These are phyloP conservation scores for Yamadazyma olivae DNA, from an alignment of 805 yeast species.

Conservation along the genomic window DNA sequence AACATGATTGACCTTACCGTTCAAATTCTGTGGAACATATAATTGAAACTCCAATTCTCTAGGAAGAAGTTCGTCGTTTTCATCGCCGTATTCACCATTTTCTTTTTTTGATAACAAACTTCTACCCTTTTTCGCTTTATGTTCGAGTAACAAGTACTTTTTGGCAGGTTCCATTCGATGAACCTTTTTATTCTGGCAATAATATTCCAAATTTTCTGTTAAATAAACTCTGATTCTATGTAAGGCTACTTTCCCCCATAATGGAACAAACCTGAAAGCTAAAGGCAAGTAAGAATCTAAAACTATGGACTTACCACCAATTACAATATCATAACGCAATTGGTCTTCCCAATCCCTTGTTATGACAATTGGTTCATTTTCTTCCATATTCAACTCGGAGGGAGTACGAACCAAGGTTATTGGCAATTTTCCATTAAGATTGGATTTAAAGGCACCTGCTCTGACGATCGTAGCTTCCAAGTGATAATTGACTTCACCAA, in stretches of 20 bases:
- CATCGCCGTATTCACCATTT: constrained; percentile 27
- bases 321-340: constrained; percentile 81
- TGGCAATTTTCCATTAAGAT: constrained; percentile 60
- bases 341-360: constrained; percentile 93
- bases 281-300: constrained; percentile 82
- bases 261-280: constrained; percentile 77
- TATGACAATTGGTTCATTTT: constrained; percentile 89
- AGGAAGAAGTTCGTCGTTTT: constrained; percentile 58
- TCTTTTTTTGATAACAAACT: constrained; percentile 45
- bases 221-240: constrained; percentile 84
- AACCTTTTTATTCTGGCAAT: constrained; percentile 78
- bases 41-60: constrained; percentile 83
- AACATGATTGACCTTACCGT: constrained; percentile 42
- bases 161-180: constrained; percentile 90
- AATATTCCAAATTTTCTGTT: constrained; percentile 90
- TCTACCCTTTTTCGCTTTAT: constrained; percentile 54
- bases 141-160: constrained; percentile 78
- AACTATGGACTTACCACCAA: constrained; percentile 85
- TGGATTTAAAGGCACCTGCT: constrained; percentile 82
- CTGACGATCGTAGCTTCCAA: constrained; percentile 72
- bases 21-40: constrained; percentile 71
- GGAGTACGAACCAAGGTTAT: constrained; percentile 73
- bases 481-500: constrained; percentile 73
- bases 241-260: constrained; percentile 75
- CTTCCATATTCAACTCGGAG: constrained; percentile 75